Evolutionary conservation across 345 rosid species (phyloP), one percentile per base, ranked within the genome.

Genomic region (Sonneratia caseolaris): DNA sequence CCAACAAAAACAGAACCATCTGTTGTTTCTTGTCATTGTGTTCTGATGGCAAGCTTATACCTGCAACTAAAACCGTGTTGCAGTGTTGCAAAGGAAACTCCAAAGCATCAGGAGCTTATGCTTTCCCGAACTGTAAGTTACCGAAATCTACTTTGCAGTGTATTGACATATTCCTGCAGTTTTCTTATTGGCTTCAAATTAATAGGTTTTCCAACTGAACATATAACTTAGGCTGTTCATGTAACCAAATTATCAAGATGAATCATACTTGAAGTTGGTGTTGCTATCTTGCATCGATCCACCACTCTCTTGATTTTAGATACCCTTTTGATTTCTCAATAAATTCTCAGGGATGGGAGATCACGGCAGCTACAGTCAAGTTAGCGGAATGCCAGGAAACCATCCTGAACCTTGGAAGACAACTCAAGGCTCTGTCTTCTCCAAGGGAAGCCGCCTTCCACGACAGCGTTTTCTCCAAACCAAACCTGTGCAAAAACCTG

Each of bases 341-440:
- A 62, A 75, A 59, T 37, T 71, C 40, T 74, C 81, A 92, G 97
- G 90, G 81, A 37, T 88, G 84, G 82, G 93, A 89, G 79, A 82
- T 86, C 66, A 72, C 83, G 40, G 87, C 89, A 74, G 97, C 90
- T 66, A 85, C 90, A n/a, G 85, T 82, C 57, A 90, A 89, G 85
- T 75, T 92, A 76, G 92, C 96, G 49, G 97, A 88, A 82, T 92
- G 97, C 76, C 96, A 89, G 84, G 97, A 92, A 49, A 90, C 97
- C 53, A 87, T 90, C 66, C 77, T 86, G 68, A 86, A 85, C 81
- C 80, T 90, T 32, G 85, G 93, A 69, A 95, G 82, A 72, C 96
- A 95, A 77, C 78, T 91, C 35, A 95, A 87, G 86, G 96, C 92
- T 11, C 74, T 88, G 74, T 84, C 87, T 59, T 76, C 89, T 35